Percentiles rank a stretch among this genome's conserved stretches.
Evolutionary conservation across 1,284 basidiomycete genomes (phyloP).

Genomic region (Microbotryum saponariae): DNA sequence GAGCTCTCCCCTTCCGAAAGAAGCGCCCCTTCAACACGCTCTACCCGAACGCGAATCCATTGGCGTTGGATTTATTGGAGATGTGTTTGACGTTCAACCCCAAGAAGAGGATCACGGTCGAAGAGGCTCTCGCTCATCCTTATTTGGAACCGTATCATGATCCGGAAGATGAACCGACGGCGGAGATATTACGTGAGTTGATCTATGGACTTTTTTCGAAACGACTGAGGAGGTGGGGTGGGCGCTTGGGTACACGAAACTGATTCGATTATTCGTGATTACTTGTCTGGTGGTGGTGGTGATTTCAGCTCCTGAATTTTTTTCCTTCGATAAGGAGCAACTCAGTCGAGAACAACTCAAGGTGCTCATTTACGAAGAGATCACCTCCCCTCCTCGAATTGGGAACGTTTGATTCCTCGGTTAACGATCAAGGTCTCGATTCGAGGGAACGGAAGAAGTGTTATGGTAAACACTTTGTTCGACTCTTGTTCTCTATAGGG

Average conservation of each 20-base stretch:
- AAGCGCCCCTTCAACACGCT: conserved; percentile 60
- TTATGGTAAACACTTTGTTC: too few relatives aligned
- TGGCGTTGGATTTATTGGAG: conserved; percentile 84
- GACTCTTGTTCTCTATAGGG: too few relatives aligned
- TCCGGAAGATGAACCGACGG: conserved; percentile 34
- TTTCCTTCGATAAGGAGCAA: conserved; percentile 65
- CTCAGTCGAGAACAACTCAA: conserved; percentile 47
- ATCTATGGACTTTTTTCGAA: conserved; percentile 40
- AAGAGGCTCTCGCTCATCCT: conserved; percentile 35
- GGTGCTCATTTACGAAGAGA: conserved; percentile 45
- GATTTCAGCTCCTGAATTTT: conserved; percentile 60
- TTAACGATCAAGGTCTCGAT: too few relatives aligned
- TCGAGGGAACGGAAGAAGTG: too few relatives aligned
- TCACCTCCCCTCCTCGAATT: conserved; percentile 32
- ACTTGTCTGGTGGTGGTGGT: neutral
- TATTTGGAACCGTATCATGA: conserved; percentile 37
- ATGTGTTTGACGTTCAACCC: conserved; percentile 44
- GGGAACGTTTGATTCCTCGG: neutral
- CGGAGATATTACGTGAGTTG: conserved; percentile 23
- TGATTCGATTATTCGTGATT: conserved; percentile 20
- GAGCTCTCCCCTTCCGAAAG: conserved; percentile 83
- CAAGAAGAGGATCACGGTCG: conserved; percentile 36
- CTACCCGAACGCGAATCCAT: conserved; percentile 70
- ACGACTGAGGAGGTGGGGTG: too few relatives aligned
- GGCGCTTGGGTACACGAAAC: neutral